These are phyloP conservation scores for Musa troglodytarum DNA, from an alignment of 176 grass and related monocot species.

Conservation along the genomic window DNA sequence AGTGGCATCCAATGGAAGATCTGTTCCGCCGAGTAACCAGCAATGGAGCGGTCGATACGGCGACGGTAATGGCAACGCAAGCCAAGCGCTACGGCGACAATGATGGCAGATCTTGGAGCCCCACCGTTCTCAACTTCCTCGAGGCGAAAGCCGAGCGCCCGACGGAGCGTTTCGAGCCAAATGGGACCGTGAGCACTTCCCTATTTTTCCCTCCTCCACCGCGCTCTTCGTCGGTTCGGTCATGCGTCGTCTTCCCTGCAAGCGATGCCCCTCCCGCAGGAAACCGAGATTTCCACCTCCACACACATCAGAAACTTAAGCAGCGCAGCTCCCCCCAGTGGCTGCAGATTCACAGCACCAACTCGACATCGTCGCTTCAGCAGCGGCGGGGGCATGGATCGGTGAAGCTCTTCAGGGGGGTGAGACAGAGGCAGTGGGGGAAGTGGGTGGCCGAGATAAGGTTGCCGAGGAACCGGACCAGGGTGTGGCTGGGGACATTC, in stretches of 20 bases:
- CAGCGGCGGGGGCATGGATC: background rate
- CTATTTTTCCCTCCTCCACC: background rate
- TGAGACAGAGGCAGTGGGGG: slow-evolving; percentile 9
- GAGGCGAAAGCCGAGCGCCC: background rate
- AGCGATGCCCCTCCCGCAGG: background rate
- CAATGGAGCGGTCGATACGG: too few species aligned
- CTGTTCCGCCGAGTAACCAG: too few species aligned
- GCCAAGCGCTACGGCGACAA: background rate
- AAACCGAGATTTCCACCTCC: too few species aligned
- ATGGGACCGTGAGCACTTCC: background rate
- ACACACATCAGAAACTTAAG: too few species aligned
- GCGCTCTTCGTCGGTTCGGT: too few species aligned
- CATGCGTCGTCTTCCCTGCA: too few species aligned
- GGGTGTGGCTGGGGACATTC: slow-evolving; percentile 15
- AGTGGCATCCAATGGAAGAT: too few species aligned
- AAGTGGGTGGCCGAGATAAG: slow-evolving; percentile 19
- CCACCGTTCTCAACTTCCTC: background rate
- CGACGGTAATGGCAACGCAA: background rate
- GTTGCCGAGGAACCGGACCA: slow-evolving; percentile 1
- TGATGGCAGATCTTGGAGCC: background rate
- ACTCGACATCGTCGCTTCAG: too few species aligned
- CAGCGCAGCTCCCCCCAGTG: too few species aligned
- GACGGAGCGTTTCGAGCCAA: background rate
- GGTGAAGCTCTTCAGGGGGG: slow-evolving; percentile 3
- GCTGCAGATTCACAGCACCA: too few species aligned